These are phyloP conservation scores for Ascobolus immersus DNA, from an alignment of 495 filamentous ascomycete species.

Conservation along the genomic window DNA sequence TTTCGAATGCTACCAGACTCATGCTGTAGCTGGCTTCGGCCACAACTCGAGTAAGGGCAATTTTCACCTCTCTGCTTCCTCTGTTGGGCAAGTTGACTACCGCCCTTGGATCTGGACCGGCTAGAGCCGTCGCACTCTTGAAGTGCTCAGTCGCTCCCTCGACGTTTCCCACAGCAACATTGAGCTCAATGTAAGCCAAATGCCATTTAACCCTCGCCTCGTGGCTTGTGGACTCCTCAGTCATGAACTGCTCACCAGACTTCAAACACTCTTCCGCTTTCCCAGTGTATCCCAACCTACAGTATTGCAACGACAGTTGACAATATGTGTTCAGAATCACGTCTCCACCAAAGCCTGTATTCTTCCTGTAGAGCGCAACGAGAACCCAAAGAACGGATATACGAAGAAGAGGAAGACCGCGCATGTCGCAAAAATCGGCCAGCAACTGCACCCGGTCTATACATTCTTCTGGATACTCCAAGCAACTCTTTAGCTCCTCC, in stretches of 20 bases:
- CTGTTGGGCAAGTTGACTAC: background rate
- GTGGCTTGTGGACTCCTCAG: constrained; percentile 17
- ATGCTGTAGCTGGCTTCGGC: constrained; percentile 25
- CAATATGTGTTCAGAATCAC: constrained; percentile 33
- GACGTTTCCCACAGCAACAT: constrained; percentile 38
- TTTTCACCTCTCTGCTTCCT: constrained; percentile 7
- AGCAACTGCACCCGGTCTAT: constrained; percentile 26
- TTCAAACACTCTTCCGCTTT: constrained; percentile 42
- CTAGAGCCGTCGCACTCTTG: constrained; percentile 5
- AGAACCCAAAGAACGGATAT: constrained; percentile 24
- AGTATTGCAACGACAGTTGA: constrained; percentile 41
- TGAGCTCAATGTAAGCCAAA: constrained; percentile 47
- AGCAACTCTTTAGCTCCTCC: constrained; percentile 9
- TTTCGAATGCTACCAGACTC: constrained; percentile 15
- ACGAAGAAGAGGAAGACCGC: constrained; percentile 28
- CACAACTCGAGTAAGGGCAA: constrained; percentile 15
- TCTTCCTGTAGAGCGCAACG: constrained; percentile 29
- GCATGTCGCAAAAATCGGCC: constrained; percentile 55
- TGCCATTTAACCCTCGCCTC: constrained; percentile 32
- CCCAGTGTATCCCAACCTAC: constrained; percentile 48
- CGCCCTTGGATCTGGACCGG: constrained; percentile 7
- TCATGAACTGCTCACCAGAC: constrained; percentile 28
- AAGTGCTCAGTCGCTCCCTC: constrained; percentile 26
- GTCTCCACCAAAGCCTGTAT: constrained; percentile 25
- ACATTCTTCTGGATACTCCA: constrained; percentile 10